A percentile compares a stretch with the other conserved stretches of the same genome.
These are phyloP conservation scores for Xylaria sp. DNA, from an alignment of 2,329 filamentous ascomycete species.

Conservation along the genomic window DNA sequence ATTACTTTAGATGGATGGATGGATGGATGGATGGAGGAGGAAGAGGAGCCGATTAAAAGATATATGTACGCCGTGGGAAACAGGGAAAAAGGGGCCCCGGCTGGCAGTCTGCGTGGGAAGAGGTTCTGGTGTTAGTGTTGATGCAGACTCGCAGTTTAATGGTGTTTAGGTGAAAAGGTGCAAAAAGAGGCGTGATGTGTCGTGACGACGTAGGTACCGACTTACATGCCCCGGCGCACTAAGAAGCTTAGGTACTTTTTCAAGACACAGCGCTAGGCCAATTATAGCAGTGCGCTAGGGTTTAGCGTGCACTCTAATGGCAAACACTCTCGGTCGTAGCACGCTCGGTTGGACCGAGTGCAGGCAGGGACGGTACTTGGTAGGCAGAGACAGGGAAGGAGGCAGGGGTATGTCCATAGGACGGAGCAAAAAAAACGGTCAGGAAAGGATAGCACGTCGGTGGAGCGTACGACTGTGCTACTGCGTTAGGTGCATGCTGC, in stretches of 20 bases:
- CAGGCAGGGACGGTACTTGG: neutral
- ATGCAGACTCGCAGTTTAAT: neutral
- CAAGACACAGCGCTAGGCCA: neutral
- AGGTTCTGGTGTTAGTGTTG: neutral
- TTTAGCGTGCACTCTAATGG: neutral
- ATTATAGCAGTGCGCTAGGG: neutral
- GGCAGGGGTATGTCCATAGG: too few species aligned
- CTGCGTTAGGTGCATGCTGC: too few species aligned
- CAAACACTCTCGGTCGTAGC: neutral
- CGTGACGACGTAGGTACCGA: slow-evolving; percentile 3
- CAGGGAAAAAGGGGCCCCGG: neutral
- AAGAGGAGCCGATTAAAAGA: neutral
- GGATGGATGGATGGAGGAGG: slow-evolving; percentile 7
- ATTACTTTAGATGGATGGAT: neutral
- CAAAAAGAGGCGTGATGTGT: slow-evolving; percentile 3
- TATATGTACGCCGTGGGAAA: neutral
- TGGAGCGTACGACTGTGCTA: too few species aligned
- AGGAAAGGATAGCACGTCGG: neutral
- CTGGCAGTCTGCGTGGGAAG: neutral
- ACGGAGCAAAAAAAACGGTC: neutral
- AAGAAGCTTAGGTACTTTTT: neutral
- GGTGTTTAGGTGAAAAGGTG: neutral
- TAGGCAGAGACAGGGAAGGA: neutral
- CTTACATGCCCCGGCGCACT: neutral
- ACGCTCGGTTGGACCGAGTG: neutral